phyloP scores from a whole-genome alignment of 345 rosid species.

The Cochlearia excelsa region DNA sequence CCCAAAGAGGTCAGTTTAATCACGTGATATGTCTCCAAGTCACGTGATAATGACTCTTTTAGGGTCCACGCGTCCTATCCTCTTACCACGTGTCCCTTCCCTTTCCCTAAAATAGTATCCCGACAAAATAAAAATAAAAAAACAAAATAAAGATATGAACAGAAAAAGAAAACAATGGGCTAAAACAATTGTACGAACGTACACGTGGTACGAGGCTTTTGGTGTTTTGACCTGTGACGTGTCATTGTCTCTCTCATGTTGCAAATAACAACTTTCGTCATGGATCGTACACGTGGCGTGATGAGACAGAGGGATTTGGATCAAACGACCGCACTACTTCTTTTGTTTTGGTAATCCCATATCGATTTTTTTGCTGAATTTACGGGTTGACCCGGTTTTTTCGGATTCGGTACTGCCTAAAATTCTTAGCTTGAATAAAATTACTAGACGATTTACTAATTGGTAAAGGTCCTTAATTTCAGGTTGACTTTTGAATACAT shows the following conservation, averaged over 20 bases:
- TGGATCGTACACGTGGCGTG: conserved; percentile 9
- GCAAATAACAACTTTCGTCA: background rate
- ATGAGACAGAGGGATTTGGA: background rate
- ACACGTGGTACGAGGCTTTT: conserved; percentile 35
- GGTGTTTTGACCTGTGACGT: conserved; percentile 35
- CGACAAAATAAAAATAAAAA: conserved; percentile 19
- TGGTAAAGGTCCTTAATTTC: too few species aligned
- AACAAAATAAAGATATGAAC: background rate
- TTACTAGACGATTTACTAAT: too few species aligned
- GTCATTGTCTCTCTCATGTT: conserved; percentile 10
- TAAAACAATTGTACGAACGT: conserved; percentile 27
- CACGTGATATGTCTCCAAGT: conserved; percentile 36
- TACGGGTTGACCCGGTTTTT: conserved; percentile 10
- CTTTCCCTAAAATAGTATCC: conserved; percentile 2
- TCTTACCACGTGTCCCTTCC: conserved; percentile 18
- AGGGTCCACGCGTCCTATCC: conserved; percentile 12
- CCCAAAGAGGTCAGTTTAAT: conserved; percentile 26
- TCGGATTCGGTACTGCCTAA: background rate
- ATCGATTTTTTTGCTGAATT: background rate
- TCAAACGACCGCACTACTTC: background rate
- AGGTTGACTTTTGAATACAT: too few species aligned
- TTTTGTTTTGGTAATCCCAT: background rate
- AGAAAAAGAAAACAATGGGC: conserved; percentile 2
- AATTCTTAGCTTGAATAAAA: too few species aligned
- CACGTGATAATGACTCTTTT: conserved; percentile 5